Evolutionary conservation across 2,329 filamentous ascomycete species (phyloP).

Genomic region (Sphaerulina vaccinii): DNA sequence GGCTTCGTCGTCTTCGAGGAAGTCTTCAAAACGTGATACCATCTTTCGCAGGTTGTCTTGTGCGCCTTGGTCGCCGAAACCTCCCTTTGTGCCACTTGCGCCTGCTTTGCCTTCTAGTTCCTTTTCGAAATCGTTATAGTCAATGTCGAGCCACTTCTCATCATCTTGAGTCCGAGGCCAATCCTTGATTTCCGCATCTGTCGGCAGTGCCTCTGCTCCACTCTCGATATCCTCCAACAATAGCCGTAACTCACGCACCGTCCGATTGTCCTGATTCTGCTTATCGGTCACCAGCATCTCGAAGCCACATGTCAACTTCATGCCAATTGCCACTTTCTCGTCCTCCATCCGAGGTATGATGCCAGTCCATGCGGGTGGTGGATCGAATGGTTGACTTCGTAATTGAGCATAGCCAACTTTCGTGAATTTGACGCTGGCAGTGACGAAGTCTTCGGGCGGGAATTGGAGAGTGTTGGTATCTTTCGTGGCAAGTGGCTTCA

Average conservation of each 20-base stretch:
- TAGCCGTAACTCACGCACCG: constrained; percentile 72
- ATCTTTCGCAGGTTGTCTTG: constrained; percentile 83
- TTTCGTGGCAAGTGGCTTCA: constrained; percentile 65
- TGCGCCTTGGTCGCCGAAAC: constrained; percentile 63
- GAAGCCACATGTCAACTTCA: constrained; percentile 87
- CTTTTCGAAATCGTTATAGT: constrained; percentile 82
- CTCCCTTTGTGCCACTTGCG: constrained; percentile 22
- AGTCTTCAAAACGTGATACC: constrained; percentile 88
- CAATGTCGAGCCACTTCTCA: constrained; percentile 89
- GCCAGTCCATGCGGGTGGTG: constrained; percentile 58
- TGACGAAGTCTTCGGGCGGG: constrained; percentile 74
- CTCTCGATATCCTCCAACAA: constrained; percentile 72
- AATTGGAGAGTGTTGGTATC: constrained; percentile 61
- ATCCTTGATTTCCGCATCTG: constrained; percentile 65
- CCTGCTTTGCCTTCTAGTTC: constrained; percentile 60
- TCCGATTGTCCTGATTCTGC: constrained; percentile 65
- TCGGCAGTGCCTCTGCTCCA: constrained; percentile 70
- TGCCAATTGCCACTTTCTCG: constrained; percentile 64
- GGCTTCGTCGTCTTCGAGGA: constrained; percentile 81
- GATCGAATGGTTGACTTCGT: constrained; percentile 75
- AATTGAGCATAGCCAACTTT: constrained; percentile 89
- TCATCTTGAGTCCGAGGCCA: constrained; percentile 77
- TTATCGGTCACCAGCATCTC: constrained; percentile 77
- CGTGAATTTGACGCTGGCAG: constrained; percentile 77
- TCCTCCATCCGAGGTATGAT: constrained; percentile 41